Evolutionary conservation across 768 basidiomycete genomes (phyloP).

Genomic region (Macrolepiota fuliginosa): DNA sequence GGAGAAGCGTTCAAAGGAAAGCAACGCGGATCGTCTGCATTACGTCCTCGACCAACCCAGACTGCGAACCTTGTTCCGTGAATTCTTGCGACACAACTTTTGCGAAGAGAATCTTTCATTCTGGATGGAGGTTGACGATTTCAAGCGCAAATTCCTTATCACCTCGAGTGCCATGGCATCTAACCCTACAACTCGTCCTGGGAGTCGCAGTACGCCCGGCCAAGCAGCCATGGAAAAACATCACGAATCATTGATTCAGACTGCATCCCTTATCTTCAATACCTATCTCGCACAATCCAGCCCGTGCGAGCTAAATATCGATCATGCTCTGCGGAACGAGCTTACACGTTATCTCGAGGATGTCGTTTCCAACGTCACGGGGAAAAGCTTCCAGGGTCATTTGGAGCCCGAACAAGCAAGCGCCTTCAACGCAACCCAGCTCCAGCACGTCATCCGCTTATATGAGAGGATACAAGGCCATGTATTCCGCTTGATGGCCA

Average conservation of each 20-base stretch:
- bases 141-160: slow-evolving; percentile 93
- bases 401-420: slow-evolving; percentile 80
- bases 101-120: slow-evolving; percentile 98
- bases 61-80: slow-evolving; percentile 86
- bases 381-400: slow-evolving; percentile 75
- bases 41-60: slow-evolving; percentile 94
- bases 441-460: slow-evolving; percentile 88
- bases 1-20: slow-evolving; percentile 70
- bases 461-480: slow-evolving; percentile 97
- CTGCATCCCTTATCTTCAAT: slow-evolving; percentile 92
- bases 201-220: slow-evolving; percentile 55
- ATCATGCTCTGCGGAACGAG: slow-evolving; percentile 94
- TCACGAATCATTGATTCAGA: slow-evolving; percentile 91
- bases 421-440: slow-evolving; percentile 90
- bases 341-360: slow-evolving; percentile 91
- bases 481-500: slow-evolving; percentile 97
- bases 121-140: slow-evolving; percentile 97
- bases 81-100: slow-evolving; percentile 91
- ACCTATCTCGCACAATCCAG: slow-evolving; percentile 95
- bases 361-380: slow-evolving; percentile 74
- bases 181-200: slow-evolving; percentile 34
- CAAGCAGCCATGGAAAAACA: slow-evolving; percentile 95
- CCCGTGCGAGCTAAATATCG: slow-evolving; percentile 96
- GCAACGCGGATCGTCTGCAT: slow-evolving; percentile 86
- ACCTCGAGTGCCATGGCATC: slow-evolving; percentile 87